Percentiles rank a stretch among this genome's conserved stretches.
These are phyloP conservation scores for Lactarius hengduanensis DNA, from an alignment of 768 basidiomycete genomes.

Conservation along the genomic window DNA sequence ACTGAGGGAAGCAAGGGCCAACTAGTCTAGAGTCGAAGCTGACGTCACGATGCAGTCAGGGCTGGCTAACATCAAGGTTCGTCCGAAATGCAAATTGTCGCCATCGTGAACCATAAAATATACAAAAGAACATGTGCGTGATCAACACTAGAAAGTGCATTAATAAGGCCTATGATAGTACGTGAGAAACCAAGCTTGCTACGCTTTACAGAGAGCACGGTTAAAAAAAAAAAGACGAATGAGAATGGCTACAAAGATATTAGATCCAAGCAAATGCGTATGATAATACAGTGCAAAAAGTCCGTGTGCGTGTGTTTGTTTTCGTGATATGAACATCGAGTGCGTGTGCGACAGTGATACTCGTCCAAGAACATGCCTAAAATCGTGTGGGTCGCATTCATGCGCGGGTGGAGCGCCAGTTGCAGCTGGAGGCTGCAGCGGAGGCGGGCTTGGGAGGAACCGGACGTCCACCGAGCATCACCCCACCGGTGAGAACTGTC, in stretches of 20 bases:
- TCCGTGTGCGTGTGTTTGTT: conserved; percentile 17
- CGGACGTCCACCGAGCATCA: conserved; percentile 64
- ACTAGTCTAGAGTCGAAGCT: not conserved
- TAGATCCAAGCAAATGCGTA: conserved; percentile 32
- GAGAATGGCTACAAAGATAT: conserved; percentile 28
- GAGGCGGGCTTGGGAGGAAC: conserved; percentile 27
- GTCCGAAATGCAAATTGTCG: not conserved
- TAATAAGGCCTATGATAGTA: conserved; percentile 16
- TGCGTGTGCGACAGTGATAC: conserved; percentile 10
- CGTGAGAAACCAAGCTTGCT: conserved; percentile 17
- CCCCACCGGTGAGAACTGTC: conserved; percentile 82
- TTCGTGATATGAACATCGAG: conserved; percentile 24
- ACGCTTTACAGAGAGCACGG: conserved; percentile 28
- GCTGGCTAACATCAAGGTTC: not conserved
- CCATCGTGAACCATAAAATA: not conserved
- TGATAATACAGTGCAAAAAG: conserved; percentile 28
- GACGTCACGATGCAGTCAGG: not conserved
- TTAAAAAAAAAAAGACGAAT: conserved; percentile 23
- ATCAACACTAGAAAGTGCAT: conserved; percentile 24
- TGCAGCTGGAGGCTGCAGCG: conserved; percentile 37
- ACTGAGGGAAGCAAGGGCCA: not conserved
- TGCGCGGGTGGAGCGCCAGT: conserved; percentile 60
- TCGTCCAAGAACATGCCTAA: conserved; percentile 13
- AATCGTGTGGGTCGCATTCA: conserved; percentile 32
- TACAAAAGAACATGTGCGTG: not conserved